These are phyloP conservation scores for Acacia concinna DNA, from an alignment of 331 rosid genomes.

Conservation along the genomic window DNA sequence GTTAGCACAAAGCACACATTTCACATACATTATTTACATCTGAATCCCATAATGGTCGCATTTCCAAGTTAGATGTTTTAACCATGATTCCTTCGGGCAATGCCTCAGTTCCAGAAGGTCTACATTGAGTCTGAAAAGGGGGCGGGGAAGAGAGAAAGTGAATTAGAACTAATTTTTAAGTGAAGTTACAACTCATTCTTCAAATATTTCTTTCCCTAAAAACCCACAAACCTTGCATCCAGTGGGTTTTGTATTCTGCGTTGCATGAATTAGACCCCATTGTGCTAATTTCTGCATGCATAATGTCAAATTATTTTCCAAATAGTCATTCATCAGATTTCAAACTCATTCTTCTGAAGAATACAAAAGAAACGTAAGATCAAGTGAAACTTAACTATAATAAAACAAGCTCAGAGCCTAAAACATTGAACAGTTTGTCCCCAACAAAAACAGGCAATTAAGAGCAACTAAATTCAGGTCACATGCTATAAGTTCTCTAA, in stretches of 20 bases:
- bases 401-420: neutral
- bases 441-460: neutral
- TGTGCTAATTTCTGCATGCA: slow-evolving; percentile 64
- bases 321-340: neutral
- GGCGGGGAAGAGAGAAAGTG: neutral
- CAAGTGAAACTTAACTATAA: slow-evolving; percentile 5
- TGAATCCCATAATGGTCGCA: slow-evolving; percentile 78
- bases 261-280: slow-evolving; percentile 53
- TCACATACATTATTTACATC: slow-evolving; percentile 49
- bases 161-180: slow-evolving; percentile 22
- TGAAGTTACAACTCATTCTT: neutral
- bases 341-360: neutral
- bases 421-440: neutral
- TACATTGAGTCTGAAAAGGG: slow-evolving; percentile 56
- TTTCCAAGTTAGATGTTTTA: slow-evolving; percentile 68
- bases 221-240: slow-evolving; percentile 63
- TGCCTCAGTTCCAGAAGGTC: slow-evolving; percentile 51
- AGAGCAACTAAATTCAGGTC: neutral
- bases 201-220: neutral
- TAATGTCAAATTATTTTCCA: slow-evolving; percentile 5
- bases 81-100: slow-evolving; percentile 75
- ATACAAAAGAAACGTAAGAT: neutral
- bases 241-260: slow-evolving; percentile 33
- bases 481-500: too few relatives aligned
- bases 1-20: slow-evolving; percentile 3